Evolutionary conservation across 768 basidiomycete species (phyloP), one percentile per base, ranked within the genome.

Genomic region (Suillus variegatus): DNA sequence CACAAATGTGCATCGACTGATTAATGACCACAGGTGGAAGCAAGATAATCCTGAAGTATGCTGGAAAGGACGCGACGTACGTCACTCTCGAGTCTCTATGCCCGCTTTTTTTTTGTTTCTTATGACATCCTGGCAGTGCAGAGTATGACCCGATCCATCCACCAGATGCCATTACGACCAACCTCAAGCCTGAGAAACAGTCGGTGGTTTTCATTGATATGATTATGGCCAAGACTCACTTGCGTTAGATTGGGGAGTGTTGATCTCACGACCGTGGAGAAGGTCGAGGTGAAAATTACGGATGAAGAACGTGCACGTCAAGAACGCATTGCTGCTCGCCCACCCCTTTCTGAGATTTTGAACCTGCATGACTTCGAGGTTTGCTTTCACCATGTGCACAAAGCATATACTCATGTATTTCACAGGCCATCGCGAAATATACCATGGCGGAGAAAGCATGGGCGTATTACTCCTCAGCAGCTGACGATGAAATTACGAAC

Each of bases 311-410:
- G 85, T 73, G 85, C 81, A 12, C 86, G 91, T 9, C 84, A 86
- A 71, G 81, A 82, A 28, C 82, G 89, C 28, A 76, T 89, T 41
- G 78, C 82, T 32, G 82, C 84, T 41, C 82, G 90, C 62, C 93
- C 93, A 4, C 82, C 90, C 1, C 80, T 95, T 20, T 82, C 83
- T 60, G 90, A 93, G 75, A 88, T 95, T 63, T 77, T 96, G 38
- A 94, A 92, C 70, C 75, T 97, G 71, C 94, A 97, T 76, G 94
- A 97, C 77, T 95, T 97, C 72, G 94, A 97, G 82, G 92, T 87
- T 65, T 25, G 77, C 64, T 16, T 52, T 52, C 18, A 63, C 20
- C 44, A 51, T 69, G 61, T 13, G 10, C 18, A 20, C 18, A 20
- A 13, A 20, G 3, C 10, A 60, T 13, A 25, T 14, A 4, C 18